A percentile compares a stretch with the other conserved stretches of the same genome.
Evolutionary conservation across 2,329 filamentous ascomycete species (phyloP).

Genomic region (Fusarium sp.): DNA sequence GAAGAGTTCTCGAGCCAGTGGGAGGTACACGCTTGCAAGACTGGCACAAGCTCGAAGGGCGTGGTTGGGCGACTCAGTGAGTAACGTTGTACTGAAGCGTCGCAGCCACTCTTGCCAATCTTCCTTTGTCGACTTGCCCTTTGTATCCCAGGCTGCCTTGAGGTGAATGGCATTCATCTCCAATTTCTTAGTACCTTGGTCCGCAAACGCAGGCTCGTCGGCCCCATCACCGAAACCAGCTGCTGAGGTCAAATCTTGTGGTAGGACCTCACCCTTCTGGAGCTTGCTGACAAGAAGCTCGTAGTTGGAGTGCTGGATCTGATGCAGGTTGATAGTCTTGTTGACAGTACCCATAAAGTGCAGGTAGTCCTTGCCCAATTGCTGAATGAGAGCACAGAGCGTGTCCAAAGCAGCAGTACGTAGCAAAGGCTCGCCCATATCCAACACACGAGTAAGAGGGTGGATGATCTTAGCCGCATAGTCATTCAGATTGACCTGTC

Average conservation of each 20-base stretch:
- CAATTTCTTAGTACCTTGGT: constrained; percentile 91
- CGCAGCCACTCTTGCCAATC: constrained; percentile 99
- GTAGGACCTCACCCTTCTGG: constrained; percentile 93
- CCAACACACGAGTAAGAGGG: constrained; percentile 85
- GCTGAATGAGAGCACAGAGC: constrained; percentile 93
- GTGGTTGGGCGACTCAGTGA: constrained; percentile 96
- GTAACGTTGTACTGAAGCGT: constrained; percentile 91
- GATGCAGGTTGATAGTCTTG: constrained; percentile 82
- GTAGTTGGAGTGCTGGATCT: constrained; percentile 91
- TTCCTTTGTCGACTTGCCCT: constrained; percentile 95
- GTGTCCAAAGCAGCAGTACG: constrained; percentile 90
- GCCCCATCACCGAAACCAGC: constrained; percentile 80
- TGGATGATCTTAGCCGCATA: constrained; percentile 97
- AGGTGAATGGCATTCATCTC: constrained; percentile 98
- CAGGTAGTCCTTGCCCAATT: constrained; percentile 93
- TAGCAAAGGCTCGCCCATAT: constrained; percentile 76
- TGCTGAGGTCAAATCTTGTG: constrained; percentile 91
- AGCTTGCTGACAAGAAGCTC: constrained; percentile 92
- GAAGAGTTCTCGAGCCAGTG: constrained; percentile 92
- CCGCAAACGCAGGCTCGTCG: constrained; percentile 84
- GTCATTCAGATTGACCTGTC: constrained; percentile 96
- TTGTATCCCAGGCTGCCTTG: constrained; percentile 96
- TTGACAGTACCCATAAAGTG: constrained; percentile 95
- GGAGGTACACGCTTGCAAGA: constrained; percentile 89
- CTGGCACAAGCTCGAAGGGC: constrained; percentile 93